These are phyloP conservation scores for Russula ochroleuca DNA, from an alignment of 768 basidiomycete species.

Conservation along the genomic window DNA sequence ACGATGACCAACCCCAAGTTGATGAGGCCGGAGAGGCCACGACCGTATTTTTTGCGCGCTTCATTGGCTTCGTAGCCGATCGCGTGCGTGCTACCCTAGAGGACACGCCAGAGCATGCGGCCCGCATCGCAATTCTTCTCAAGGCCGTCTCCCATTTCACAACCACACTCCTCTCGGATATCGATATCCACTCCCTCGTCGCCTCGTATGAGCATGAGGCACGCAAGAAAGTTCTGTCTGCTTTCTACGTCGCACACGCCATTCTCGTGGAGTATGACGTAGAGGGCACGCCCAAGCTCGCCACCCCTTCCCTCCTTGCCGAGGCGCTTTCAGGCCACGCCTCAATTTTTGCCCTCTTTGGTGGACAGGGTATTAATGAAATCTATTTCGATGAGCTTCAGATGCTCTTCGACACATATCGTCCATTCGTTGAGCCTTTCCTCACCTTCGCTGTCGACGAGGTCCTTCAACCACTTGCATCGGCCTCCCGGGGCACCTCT, in stretches of 20 bases:
- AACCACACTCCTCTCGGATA: constrained; percentile 59
- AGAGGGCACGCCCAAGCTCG: constrained; percentile 52
- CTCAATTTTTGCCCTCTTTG: constrained; percentile 88
- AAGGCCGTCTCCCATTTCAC: constrained; percentile 78
- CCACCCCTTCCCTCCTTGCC: constrained; percentile 63
- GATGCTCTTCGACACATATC: constrained; percentile 86
- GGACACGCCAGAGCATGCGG: constrained; percentile 37
- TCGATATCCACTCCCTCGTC: constrained; percentile 80
- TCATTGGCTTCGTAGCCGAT: constrained; percentile 71
- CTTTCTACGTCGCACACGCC: constrained; percentile 76
- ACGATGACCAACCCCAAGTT: constrained; percentile 55
- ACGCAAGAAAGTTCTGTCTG: constrained; percentile 68
- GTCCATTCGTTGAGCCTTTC: constrained; percentile 75
- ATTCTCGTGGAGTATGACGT: constrained; percentile 56
- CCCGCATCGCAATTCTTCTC: constrained; percentile 63
- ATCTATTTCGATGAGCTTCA: constrained; percentile 97
- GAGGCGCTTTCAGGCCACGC: constrained; percentile 59
- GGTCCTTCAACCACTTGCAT: constrained; percentile 67
- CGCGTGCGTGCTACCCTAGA: constrained; percentile 54
- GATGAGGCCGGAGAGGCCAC: constrained; percentile 60
- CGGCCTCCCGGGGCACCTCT: constrained; percentile 51
- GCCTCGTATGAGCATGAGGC: constrained; percentile 70
- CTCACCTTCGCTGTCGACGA: constrained; percentile 57
- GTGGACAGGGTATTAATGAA: constrained; percentile 97
- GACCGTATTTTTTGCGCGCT: constrained; percentile 76